phyloP scores from a whole-genome alignment of 228 moss, liverwort and hornwort genomes.

The Sphagnum magellanicum region DNA sequence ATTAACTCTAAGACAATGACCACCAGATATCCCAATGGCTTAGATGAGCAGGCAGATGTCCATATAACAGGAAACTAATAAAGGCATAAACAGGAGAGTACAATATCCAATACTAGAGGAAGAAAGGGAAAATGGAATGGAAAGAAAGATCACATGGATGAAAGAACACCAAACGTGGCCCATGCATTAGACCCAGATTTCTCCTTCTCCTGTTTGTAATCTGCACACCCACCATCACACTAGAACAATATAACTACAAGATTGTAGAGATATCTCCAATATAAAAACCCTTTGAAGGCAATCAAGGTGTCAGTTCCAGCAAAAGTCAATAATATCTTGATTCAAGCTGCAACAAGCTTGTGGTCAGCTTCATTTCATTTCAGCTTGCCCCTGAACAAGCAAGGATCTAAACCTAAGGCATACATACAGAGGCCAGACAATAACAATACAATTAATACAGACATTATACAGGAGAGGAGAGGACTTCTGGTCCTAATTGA shows the following conservation, averaged over 20 bases:
- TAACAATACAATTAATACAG: too few species aligned
- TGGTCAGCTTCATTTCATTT: too few species aligned
- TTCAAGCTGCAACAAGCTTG: neutral
- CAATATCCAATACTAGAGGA: neutral
- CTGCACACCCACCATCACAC: slow-evolving; percentile 19
- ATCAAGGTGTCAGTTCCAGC: neutral
- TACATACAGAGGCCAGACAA: too few species aligned
- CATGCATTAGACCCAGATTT: slow-evolving; percentile 66
- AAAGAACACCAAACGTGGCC: slow-evolving; percentile 90
- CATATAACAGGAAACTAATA: neutral
- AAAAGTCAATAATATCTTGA: neutral
- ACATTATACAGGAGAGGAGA: too few species aligned
- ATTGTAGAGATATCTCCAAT: neutral
- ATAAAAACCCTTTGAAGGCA: neutral
- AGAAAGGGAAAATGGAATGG: neutral
- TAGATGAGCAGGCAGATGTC: neutral
- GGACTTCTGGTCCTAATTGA: too few species aligned
- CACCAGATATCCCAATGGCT: neutral
- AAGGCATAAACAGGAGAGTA: neutral
- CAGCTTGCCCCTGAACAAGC: too few species aligned
- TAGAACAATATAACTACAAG: neutral
- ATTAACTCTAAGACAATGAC: neutral
- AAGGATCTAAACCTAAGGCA: too few species aligned
- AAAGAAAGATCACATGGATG: slow-evolving; percentile 51
- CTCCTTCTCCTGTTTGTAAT: slow-evolving; percentile 45